Evolutionary conservation across 192 early-diverging fungal genomes (phyloP).

Genomic region (Obelidium mucronatum): DNA sequence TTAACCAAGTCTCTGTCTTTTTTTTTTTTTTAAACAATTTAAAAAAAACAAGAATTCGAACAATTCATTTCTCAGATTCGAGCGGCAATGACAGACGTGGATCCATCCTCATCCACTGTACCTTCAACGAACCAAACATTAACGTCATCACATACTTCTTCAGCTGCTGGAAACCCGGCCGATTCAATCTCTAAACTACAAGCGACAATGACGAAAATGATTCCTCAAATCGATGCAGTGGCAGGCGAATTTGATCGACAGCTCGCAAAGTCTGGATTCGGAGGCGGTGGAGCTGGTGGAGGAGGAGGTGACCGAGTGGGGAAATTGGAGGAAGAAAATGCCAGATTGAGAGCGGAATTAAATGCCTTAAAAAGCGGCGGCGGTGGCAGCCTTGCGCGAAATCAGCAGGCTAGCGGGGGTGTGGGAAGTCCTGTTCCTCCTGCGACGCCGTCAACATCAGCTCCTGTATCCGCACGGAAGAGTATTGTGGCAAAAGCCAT

Average conservation of each 20-base stretch:
- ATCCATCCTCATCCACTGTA: conserved; percentile 36
- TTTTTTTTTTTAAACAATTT: conserved; percentile 9
- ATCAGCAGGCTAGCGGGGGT: too few relatives aligned
- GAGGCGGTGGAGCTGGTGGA: too few relatives aligned
- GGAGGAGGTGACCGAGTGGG: conserved; percentile 39
- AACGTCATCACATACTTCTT: conserved; percentile 23
- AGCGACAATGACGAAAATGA: conserved; percentile 58
- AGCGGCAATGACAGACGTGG: conserved; percentile 43
- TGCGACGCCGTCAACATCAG: neutral
- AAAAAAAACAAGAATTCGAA: conserved; percentile 46
- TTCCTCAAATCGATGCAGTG: conserved; percentile 48
- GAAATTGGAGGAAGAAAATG: conserved; percentile 53
- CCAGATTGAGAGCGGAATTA: conserved; percentile 38
- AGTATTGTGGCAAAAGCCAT: neutral
- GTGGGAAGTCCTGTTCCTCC: neutral
- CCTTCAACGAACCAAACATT: conserved; percentile 10
- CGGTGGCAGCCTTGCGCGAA: neutral
- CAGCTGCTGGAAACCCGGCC: neutral
- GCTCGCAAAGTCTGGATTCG: conserved; percentile 36
- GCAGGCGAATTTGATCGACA: conserved; percentile 52
- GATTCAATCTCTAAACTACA: conserved; percentile 56
- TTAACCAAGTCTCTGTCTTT: neutral
- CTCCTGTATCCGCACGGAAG: neutral
- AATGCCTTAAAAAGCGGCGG: neutral
- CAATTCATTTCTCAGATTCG: conserved; percentile 48